These are phyloP conservation scores for Orychophragmus violaceus DNA, from an alignment of 345 rosid species.

Conservation along the genomic window DNA sequence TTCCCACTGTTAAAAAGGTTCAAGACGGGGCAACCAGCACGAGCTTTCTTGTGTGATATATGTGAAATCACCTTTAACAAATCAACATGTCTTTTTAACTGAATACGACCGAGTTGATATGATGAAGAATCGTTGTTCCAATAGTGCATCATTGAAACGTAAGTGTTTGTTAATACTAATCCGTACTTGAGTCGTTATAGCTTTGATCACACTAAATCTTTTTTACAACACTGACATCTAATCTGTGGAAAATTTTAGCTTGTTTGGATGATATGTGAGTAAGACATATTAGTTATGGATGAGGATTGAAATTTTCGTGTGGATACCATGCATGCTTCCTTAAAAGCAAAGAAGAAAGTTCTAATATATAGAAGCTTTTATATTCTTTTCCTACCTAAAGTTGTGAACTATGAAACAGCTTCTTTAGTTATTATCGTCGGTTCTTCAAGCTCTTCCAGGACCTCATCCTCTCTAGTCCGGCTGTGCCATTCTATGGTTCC, in stretches of 20 bases:
- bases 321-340: constrained; percentile 23
- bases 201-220: neutral
- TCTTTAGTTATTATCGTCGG: too few relatives aligned
- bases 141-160: constrained; percentile 1
- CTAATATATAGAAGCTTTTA: neutral
- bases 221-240: constrained; percentile 13
- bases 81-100: neutral
- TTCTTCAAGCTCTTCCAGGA: too few relatives aligned
- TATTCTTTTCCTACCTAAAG: constrained; percentile 13
- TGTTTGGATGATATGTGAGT: constrained; percentile 8
- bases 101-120: neutral
- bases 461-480: too few relatives aligned
- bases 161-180: constrained; percentile 1
- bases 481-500: too few relatives aligned
- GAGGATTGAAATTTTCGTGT: constrained; percentile 21
- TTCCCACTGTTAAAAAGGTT: neutral
- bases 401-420: constrained; percentile 14
- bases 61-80: neutral
- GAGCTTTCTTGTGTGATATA: neutral
- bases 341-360: constrained; percentile 18
- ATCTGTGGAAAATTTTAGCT: neutral
- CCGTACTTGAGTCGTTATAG: constrained; percentile 10
- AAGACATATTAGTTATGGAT: constrained; percentile 21
- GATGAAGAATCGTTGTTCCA: neutral
- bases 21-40: neutral